Percentiles rank a stretch among this genome's conserved stretches.
Conservation (phyloP, 495 filamentous ascomycete species). For the Hypoxylon crocopeplum region DNA sequence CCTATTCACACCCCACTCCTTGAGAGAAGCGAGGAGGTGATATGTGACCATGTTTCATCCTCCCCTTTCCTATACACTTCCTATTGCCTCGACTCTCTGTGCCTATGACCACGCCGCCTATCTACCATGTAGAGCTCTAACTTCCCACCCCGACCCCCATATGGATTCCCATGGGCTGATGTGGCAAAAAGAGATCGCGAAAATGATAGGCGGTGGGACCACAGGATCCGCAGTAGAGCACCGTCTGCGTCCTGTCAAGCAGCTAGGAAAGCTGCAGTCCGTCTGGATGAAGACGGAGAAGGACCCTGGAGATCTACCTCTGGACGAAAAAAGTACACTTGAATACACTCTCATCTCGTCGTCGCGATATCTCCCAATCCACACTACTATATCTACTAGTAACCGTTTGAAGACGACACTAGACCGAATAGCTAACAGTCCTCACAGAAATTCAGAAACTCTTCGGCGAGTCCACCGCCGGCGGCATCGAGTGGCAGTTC, state of each 20-base stretch:
- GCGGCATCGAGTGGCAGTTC: constrained; percentile 56
- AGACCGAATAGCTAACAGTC: background rate
- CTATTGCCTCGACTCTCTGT: no score
- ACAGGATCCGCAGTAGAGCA: constrained; percentile 52
- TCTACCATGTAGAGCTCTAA: background rate
- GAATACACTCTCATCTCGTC: background rate
- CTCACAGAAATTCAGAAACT: constrained; percentile 49
- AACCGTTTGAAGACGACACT: background rate
- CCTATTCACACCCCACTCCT: no score
- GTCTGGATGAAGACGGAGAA: background rate
- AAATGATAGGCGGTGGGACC: constrained; percentile 27
- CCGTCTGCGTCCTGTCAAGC: constrained; percentile 51
- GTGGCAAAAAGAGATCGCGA: constrained; percentile 27
- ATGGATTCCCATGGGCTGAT: constrained; percentile 16
- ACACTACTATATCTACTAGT: background rate
- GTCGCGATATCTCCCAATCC: background rate
- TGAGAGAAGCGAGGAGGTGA: no score
- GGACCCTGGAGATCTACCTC: constrained; percentile 31
- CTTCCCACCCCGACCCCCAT: background rate
- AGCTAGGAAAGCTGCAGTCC: constrained; percentile 38
- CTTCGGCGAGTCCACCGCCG: constrained; percentile 51
- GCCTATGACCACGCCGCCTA: background rate
- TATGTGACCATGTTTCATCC: no score
- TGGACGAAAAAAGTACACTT: constrained; percentile 30
- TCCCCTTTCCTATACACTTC: no score